Conservation (phyloP, 345 rosid species). For the Eutrema japonicum region DNA sequence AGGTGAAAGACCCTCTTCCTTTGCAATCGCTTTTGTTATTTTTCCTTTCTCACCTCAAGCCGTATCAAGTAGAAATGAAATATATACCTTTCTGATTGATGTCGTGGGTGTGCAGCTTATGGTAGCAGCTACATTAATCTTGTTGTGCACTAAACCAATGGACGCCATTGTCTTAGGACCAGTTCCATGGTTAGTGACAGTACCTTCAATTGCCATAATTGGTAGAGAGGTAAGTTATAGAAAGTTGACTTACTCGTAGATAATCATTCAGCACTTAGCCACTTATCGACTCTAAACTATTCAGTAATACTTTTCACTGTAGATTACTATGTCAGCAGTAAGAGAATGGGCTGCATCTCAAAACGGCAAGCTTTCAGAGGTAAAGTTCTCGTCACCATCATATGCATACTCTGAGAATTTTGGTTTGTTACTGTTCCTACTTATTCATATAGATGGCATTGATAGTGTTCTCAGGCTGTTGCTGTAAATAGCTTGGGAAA, state of each 20-base stretch:
- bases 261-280: background rate
- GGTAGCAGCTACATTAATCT: constrained; percentile 95
- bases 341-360: constrained; percentile 99
- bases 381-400: constrained; percentile 36
- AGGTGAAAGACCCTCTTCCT: constrained; percentile 53
- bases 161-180: constrained; percentile 60
- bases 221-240: constrained; percentile 84
- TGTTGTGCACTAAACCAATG: constrained; percentile 80
- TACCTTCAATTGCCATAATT: constrained; percentile 88
- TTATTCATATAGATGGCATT: constrained; percentile 4
- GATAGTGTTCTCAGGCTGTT: constrained; percentile 68
- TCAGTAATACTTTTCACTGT: constrained; percentile 30
- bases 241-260: background rate
- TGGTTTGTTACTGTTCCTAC: background rate
- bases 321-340: constrained; percentile 99
- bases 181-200: constrained; percentile 80
- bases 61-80: background rate
- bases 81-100: constrained; percentile 9
- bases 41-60: background rate
- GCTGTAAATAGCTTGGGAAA: constrained; percentile 97
- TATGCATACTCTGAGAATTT: background rate
- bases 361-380: constrained; percentile 80
- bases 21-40: background rate
- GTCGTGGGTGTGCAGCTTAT: constrained; percentile 68
- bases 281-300: constrained; percentile 1